Conservation (phyloP, 352 stramenopile species). For the Blastocystis sp. region DNA sequence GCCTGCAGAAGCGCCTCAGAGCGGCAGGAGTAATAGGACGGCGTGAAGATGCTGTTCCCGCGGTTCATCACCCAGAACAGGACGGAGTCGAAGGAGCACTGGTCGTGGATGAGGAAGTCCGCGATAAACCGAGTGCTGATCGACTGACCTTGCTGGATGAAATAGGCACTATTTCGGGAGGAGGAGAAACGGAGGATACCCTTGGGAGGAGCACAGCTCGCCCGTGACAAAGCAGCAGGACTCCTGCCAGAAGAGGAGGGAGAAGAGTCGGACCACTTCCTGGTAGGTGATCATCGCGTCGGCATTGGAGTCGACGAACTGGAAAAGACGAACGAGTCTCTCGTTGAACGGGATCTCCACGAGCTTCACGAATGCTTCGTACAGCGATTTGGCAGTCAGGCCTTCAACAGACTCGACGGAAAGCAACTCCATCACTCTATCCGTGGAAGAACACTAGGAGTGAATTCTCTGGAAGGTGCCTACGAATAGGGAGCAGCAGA, state of each 20-base stretch:
- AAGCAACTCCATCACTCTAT: constrained; percentile 8
- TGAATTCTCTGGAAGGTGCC: neutral
- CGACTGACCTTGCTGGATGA: neutral
- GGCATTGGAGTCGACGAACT: neutral
- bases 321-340: neutral
- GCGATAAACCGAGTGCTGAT: neutral
- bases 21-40: constrained; percentile 1
- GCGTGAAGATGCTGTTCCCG: constrained; percentile 5
- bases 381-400: constrained; percentile 6
- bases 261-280: neutral
- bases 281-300: neutral
- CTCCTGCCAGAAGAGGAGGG: constrained; percentile 32
- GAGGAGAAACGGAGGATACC: neutral
- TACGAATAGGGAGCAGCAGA: constrained; percentile 3
- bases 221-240: constrained; percentile 13
- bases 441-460: neutral
- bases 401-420: neutral
- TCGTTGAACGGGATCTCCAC: constrained; percentile 5
- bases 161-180: neutral
- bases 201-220: neutral
- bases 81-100: neutral
- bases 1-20: neutral
- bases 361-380: neutral
- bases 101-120: neutral
- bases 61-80: constrained; percentile 60